Evolutionary conservation across 306 rosid genomes (phyloP), one percentile per base, ranked within the genome.

Genomic region (Begonia fuchsioides): DNA sequence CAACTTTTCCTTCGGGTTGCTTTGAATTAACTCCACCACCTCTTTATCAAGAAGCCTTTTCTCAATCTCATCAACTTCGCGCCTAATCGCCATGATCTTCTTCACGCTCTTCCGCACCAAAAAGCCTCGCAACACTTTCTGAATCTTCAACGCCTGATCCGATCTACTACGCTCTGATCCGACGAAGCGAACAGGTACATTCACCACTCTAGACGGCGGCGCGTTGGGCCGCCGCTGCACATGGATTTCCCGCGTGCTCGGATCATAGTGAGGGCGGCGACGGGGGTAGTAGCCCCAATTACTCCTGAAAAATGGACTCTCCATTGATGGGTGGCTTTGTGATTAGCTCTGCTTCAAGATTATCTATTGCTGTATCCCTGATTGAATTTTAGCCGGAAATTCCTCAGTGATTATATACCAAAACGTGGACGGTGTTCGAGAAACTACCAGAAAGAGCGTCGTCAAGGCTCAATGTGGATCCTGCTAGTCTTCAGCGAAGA

Each of bases 101-200:
- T 54, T 78, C 76, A 87, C 9, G 47, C 45, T 72, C 43, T 65
- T 76, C 63, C 93, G 76, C 73, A 73, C 87, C 45, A 72, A 11
- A 38, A 55, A 80, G 2, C 88, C 93, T 58, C 88, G 63, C 49
- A 65, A 52, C 16, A 50, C 63, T 72, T 58, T 83, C 74, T 87
- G 88, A 32, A 87, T 80, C 71, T 63, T 76, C 17, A 50, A 16
- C 0, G 79, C 93, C 3, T 69, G 66, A 1, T 53, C 71, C 3
- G 39, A 15, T 35, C 71, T 59, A 15, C 9, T 51, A 7, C 48
- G 58, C 26, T 66, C 72, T 17, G 66, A 60, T 0, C 67, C 61
- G 8, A 70, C 81, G 9, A 65, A 74, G 11, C 52, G 87, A 11
- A 87, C 85, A 0, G 96, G 96, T 14, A 83, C 65, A 1, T 85